A percentile compares a stretch with the other conserved stretches of the same genome.
phyloP scores from a whole-genome alignment of 1,139 yeast genomes.

The Geotrichum bryndzae region DNA sequence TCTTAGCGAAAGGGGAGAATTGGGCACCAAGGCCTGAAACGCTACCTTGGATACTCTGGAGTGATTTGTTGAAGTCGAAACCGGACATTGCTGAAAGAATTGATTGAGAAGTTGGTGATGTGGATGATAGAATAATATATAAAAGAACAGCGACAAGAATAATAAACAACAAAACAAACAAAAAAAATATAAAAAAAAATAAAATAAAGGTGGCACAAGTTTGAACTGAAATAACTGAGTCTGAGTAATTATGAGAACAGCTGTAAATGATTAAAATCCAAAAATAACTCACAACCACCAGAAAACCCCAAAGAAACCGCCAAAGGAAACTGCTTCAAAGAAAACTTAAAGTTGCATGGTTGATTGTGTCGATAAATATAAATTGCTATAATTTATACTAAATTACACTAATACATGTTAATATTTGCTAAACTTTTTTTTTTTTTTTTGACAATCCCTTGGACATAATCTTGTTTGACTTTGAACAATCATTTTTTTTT shows the following conservation, averaged over 20 bases:
- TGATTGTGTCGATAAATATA: not conserved
- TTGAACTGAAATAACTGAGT: not conserved
- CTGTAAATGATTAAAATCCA: not conserved
- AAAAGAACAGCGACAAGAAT: not conserved
- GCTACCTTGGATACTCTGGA: slow-evolving; percentile 34
- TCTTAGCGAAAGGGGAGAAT: slow-evolving; percentile 63
- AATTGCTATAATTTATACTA: not conserved
- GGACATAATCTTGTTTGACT: not conserved
- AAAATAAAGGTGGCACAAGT: not conserved
- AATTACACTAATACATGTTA: not conserved
- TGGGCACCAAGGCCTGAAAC: slow-evolving; percentile 37
- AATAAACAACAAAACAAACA: not conserved
- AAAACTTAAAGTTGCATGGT: not conserved
- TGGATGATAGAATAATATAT: not conserved
- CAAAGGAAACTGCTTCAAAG: too few relatives aligned
- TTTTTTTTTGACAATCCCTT: not conserved
- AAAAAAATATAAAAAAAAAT: not conserved
- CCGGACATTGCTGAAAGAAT: not conserved
- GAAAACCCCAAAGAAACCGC: not conserved
- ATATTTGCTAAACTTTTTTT: not conserved
- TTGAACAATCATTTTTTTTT: not conserved
- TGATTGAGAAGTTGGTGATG: not conserved
- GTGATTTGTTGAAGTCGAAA: slow-evolving; percentile 34
- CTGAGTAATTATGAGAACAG: not conserved
- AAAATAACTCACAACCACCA: not conserved